Percentiles rank a stretch among this genome's conserved stretches.
Conservation (phyloP, 2,329 filamentous ascomycete genomes). For the Fusarium equiseti region DNA sequence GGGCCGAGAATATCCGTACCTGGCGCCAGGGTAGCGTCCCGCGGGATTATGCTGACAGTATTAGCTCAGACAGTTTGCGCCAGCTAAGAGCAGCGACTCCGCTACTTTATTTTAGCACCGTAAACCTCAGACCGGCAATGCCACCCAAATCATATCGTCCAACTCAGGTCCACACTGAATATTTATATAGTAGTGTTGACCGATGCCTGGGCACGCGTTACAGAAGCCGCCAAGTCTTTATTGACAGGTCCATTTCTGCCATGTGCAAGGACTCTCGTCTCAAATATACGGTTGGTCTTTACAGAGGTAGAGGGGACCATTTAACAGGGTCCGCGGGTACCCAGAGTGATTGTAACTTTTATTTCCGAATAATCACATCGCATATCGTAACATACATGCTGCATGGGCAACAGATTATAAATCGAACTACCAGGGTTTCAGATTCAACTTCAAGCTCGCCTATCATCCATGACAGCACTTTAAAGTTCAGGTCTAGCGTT, state of each 20-base stretch:
- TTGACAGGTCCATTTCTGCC: background rate
- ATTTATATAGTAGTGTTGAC: too few species aligned
- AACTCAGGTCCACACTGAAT: too few species aligned
- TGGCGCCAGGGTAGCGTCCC: background rate
- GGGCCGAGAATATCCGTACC: background rate
- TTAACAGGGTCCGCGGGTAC: background rate
- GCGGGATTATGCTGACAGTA: background rate
- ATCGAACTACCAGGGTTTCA: background rate
- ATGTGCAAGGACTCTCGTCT: background rate
- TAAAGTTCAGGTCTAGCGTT: background rate
- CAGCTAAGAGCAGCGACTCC: background rate
- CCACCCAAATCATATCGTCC: background rate
- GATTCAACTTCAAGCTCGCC: background rate
- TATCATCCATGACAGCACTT: background rate
- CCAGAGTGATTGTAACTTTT: background rate
- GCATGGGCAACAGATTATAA: background rate
- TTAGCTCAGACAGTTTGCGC: fast-evolving
- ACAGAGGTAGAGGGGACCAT: too few species aligned
- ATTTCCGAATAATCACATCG: background rate
- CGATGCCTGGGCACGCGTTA: background rate
- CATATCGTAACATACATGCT: fast-evolving
- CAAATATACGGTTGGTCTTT: background rate
- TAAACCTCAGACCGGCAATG: background rate
- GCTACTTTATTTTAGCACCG: background rate
- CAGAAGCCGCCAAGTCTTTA: background rate